phyloP scores from a whole-genome alignment of 768 basidiomycete species.

The Psilocybe cyanescens region DNA sequence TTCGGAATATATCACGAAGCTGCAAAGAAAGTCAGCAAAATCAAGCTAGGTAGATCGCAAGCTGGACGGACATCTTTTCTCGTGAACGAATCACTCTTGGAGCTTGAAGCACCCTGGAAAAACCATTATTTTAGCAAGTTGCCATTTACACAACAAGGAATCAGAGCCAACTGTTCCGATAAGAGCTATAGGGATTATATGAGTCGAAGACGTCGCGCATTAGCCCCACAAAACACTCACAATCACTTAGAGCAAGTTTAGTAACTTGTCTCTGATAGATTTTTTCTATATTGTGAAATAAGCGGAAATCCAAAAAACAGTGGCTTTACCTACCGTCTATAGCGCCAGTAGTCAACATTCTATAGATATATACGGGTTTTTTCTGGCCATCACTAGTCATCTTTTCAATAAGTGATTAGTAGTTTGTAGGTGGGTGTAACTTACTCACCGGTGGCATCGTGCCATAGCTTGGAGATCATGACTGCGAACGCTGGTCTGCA shows the following conservation, averaged over 20 bases:
- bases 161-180: constrained; percentile 64
- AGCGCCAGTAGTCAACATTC: constrained; percentile 83
- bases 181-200: constrained; percentile 47
- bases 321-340: constrained; percentile 71
- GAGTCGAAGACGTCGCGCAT: not conserved
- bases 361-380: constrained; percentile 86
- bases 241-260: constrained; percentile 88
- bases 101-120: constrained; percentile 38
- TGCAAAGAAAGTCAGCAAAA: constrained; percentile 33
- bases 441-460: constrained; percentile 81
- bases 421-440: constrained; percentile 1
- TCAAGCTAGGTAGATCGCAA: not conserved
- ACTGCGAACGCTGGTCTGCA: constrained; percentile 36
- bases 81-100: constrained; percentile 86
- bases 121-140: not conserved
- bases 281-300: constrained; percentile 58
- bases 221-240: constrained; percentile 43
- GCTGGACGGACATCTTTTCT: constrained; percentile 71
- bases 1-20: constrained; percentile 92
- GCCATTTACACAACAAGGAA: not conserved
- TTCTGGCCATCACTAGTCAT: constrained; percentile 87
- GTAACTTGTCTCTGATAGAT: constrained; percentile 94
- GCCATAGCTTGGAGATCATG: constrained; percentile 98
- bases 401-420: constrained; percentile 11
- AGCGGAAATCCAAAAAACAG: not conserved